These are phyloP conservation scores for Diaporthe nobilis DNA, from an alignment of 2,329 filamentous ascomycete species.

Conservation along the genomic window DNA sequence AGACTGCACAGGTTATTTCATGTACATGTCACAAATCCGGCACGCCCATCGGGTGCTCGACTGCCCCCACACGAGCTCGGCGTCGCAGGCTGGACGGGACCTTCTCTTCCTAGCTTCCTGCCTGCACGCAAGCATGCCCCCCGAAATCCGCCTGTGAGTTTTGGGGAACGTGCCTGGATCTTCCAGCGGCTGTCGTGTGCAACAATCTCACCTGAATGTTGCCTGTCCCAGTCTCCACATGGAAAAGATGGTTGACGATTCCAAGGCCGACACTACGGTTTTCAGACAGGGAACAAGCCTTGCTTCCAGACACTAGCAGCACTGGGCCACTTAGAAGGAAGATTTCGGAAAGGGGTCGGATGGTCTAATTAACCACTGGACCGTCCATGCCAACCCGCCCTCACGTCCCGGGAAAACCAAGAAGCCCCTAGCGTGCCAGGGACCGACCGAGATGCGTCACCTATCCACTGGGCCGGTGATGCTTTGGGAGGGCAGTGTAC, in stretches of 20 bases:
- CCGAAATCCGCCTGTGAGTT: neutral
- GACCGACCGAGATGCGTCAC: slow-evolving; percentile 25
- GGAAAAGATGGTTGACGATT: slow-evolving; percentile 11
- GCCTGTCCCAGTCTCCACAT: slow-evolving; percentile 26
- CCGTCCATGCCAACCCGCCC: slow-evolving; percentile 1
- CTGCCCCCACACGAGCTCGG: slow-evolving; percentile 18
- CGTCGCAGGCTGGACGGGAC: slow-evolving; percentile 13
- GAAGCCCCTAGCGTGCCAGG: slow-evolving; percentile 29
- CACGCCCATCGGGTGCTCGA: slow-evolving; percentile 16
- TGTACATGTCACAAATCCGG: slow-evolving; percentile 16
- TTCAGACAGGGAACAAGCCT: slow-evolving; percentile 37
- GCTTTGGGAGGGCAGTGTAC: neutral
- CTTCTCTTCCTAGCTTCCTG: slow-evolving; percentile 17
- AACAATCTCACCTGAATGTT: slow-evolving; percentile 18
- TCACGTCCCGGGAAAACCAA: slow-evolving; percentile 34
- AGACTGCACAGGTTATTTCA: slow-evolving; percentile 9
- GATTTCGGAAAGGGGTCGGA: slow-evolving; percentile 34
- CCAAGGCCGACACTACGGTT: slow-evolving; percentile 5
- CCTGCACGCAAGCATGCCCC: slow-evolving; percentile 23
- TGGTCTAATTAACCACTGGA: slow-evolving; percentile 11
- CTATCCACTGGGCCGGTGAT: slow-evolving; percentile 24
- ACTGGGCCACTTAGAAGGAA: slow-evolving; percentile 4
- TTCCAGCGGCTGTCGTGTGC: slow-evolving; percentile 18
- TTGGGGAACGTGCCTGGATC: slow-evolving; percentile 16
- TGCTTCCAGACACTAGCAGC: slow-evolving; percentile 36